Percentiles rank a stretch among this genome's conserved stretches.
phyloP scores from a whole-genome alignment of 345 rosid species.

The Gossypium longicalyx region DNA sequence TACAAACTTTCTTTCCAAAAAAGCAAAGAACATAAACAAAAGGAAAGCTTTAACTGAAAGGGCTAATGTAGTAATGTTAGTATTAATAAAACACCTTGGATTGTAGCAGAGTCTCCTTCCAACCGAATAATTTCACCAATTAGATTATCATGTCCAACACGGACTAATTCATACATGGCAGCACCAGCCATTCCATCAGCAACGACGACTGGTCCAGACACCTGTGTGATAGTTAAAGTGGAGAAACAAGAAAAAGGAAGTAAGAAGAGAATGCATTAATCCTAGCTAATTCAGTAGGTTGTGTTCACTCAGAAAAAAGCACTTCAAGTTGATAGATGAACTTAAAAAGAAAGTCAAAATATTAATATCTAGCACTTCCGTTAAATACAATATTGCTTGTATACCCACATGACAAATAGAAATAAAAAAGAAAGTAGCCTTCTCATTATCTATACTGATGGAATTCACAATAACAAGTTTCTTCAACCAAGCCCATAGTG shows the following conservation, averaged over 20 bases:
- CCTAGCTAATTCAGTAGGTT: background rate
- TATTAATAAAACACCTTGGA: conserved; percentile 63
- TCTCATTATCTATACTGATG: background rate
- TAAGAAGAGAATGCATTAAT: background rate
- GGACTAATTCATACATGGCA: conserved; percentile 98
- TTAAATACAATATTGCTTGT: background rate
- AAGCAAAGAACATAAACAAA: background rate
- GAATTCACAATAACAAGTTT: background rate
- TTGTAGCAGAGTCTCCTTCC: conserved; percentile 99
- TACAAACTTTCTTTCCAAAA: background rate
- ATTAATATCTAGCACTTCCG: background rate
- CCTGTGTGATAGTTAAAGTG: conserved; percentile 41
- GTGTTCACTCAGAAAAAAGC: background rate
- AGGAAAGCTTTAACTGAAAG: conserved; percentile 1
- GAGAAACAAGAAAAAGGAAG: background rate
- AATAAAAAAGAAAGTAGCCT: background rate
- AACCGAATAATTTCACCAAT: conserved; percentile 97
- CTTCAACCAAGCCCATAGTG: background rate
- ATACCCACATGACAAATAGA: background rate
- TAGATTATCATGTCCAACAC: conserved; percentile 93
- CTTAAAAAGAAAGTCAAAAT: background rate
- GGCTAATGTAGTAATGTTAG: background rate
- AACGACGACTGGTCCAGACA: conserved; percentile 96
- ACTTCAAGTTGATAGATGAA: background rate
- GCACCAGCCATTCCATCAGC: conserved; percentile 99